Percentiles rank a stretch among this genome's conserved stretches.
These are phyloP conservation scores for Diaporthe vaccinii DNA, from an alignment of 2,329 filamentous ascomycete species.

Conservation along the genomic window DNA sequence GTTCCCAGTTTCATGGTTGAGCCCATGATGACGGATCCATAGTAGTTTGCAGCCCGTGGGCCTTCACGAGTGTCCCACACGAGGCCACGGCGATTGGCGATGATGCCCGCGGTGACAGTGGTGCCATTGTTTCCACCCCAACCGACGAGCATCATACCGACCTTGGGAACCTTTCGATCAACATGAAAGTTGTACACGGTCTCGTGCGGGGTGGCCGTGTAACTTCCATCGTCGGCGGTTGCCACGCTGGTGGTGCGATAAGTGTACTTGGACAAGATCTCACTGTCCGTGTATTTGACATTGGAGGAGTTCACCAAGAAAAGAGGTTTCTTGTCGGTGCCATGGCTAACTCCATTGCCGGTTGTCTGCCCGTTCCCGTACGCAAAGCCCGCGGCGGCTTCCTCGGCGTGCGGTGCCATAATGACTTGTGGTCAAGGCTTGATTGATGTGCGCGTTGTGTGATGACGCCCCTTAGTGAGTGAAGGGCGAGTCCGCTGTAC, in stretches of 20 bases:
- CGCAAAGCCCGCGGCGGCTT: conserved; percentile 64
- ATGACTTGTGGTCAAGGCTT: conserved; percentile 51
- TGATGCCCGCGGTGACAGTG: conserved; percentile 95
- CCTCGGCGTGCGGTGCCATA: conserved; percentile 95
- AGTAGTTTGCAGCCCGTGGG: conserved; percentile 90
- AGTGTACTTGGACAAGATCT: conserved; percentile 94
- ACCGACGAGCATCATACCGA: conserved; percentile 97
- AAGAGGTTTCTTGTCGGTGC: conserved; percentile 66
- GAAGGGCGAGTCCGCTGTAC: conserved; percentile 78
- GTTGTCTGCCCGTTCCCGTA: conserved; percentile 70
- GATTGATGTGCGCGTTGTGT: conserved; percentile 48
- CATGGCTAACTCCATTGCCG: conserved; percentile 47
- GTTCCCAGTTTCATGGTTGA: conserved; percentile 97
- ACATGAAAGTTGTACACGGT: conserved; percentile 98
- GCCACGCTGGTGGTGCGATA: conserved; percentile 94
- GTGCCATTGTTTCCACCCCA: conserved; percentile 99
- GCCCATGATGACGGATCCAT: conserved; percentile 96
- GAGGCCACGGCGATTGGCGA: conserved; percentile 91
- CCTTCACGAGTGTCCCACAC: conserved; percentile 96
- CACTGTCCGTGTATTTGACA: conserved; percentile 87
- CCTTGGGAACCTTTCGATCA: conserved; percentile 91
- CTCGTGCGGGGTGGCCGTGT: conserved; percentile 87
- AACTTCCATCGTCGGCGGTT: conserved; percentile 77
- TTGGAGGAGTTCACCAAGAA: conserved; percentile 95
- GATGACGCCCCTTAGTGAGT: conserved; percentile 63